phyloP scores from a whole-genome alignment of 768 basidiomycete genomes.

The Mycena galopus region DNA sequence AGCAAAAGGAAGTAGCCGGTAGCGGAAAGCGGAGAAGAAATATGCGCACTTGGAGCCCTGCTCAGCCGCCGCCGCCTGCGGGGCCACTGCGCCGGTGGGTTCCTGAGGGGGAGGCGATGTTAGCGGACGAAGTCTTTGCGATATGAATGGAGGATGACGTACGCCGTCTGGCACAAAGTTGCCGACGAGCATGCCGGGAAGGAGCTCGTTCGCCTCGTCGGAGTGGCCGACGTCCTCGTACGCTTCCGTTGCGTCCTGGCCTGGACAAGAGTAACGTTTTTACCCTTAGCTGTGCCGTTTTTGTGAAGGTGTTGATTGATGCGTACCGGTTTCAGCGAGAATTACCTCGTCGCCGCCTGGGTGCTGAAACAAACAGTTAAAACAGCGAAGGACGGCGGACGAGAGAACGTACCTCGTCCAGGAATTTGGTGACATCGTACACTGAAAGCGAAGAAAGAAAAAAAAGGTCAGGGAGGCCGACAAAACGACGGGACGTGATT shows the following conservation, averaged over 20 bases:
- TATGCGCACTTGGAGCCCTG: slow-evolving; percentile 78
- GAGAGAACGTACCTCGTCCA: slow-evolving; percentile 87
- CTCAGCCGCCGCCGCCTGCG: slow-evolving; percentile 67
- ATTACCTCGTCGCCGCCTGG: slow-evolving; percentile 99
- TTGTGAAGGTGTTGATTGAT: slow-evolving; percentile 1
- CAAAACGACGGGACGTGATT: slow-evolving; percentile 48
- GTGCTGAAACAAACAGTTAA: slow-evolving; percentile 64
- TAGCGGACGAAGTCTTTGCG: no score
- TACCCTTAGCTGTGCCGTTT: neutral
- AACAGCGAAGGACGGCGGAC: neutral
- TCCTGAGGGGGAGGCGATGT: no score
- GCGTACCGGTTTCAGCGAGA: slow-evolving; percentile 89
- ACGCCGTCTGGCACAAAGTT: slow-evolving; percentile 85
- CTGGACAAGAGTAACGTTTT: slow-evolving; percentile 55
- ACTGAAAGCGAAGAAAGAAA: slow-evolving; percentile 68
- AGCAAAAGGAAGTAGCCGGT: slow-evolving; percentile 17
- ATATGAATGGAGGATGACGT: slow-evolving; percentile 67
- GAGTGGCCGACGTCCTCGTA: slow-evolving; percentile 99
- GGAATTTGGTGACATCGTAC: slow-evolving; percentile 93
- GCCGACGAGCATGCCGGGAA: slow-evolving; percentile 85
- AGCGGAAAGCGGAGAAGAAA: slow-evolving; percentile 20
- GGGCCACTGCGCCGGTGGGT: slow-evolving; percentile 61
- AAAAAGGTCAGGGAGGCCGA: slow-evolving; percentile 41
- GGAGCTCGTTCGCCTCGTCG: slow-evolving; percentile 92
- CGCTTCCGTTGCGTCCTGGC: slow-evolving; percentile 96